Evolutionary conservation across 306 rosid genomes (phyloP), one percentile per base, ranked within the genome.

Genomic region (Rosa lucieae): DNA sequence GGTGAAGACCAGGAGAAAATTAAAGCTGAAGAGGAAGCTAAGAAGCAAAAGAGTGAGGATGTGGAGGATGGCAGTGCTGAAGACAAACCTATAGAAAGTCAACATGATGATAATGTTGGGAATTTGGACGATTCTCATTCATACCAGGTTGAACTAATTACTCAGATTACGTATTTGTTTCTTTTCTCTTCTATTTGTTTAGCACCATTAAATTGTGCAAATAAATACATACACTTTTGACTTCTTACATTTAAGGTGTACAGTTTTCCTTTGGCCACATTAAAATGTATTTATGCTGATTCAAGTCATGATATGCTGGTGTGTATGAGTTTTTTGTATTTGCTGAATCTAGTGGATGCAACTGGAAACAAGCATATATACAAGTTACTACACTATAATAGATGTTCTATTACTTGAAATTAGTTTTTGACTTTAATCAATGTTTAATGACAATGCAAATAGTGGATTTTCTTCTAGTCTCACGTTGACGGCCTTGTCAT

Each of bases 1-100:
- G 65, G 35, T 58, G 83, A 81, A 37, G 85, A 81, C 73, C 77
- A 52, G 66, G 80, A 82, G 86, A 87, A 89, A 85, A 87, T 68
- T 70, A 93, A 89, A 80, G 88, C 84, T 18, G 91, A 86, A 79
- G 89, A 88, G 75, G 87, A 81, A 72, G 80, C 79, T 55, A 67
- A 17, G 26, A 84, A 51, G 70, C 80, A 80, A 39, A 67, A 40
- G 18, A 59, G 66, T 67, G 90, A 89, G 78, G 88, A 58, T 75
- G 86, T n/a, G 62, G 77, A 80, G 81, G 69, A 87, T 73, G 76
- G 79, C n/a, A 86, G 83, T 46, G 62, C 43, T 51, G 82, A 84
- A 80, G 89, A 82, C 59, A 71, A 76, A 72, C 81, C 62, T 70
- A 81, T 48, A 39, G 89, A 81, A 79, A 85, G 75, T 78, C 74